Evolutionary conservation across 2,329 filamentous ascomycete species (phyloP).

Genomic region (Arthroderma sp.): DNA sequence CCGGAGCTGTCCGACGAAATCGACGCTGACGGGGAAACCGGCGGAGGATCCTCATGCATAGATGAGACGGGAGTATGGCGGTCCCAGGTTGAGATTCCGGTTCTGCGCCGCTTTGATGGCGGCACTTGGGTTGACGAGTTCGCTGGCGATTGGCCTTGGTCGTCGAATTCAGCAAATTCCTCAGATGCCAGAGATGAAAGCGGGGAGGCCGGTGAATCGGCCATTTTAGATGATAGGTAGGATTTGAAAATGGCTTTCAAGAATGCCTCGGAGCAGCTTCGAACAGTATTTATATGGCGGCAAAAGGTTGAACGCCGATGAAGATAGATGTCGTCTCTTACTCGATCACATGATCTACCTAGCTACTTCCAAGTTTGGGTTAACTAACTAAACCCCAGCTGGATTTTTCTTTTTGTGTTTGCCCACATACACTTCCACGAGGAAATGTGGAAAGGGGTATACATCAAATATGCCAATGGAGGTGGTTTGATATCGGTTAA

Average conservation of each 20-base stretch:
- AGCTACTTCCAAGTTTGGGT: background rate
- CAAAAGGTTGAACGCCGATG: background rate
- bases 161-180: conserved; percentile 43
- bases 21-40: conserved; percentile 46
- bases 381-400: background rate
- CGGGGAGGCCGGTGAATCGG: conserved; percentile 47
- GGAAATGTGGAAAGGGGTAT: too few relatives aligned
- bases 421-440: too few relatives aligned
- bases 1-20: conserved; percentile 86
- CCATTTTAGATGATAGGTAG: conserved; percentile 19
- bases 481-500: too few relatives aligned
- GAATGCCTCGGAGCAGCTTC: too few relatives aligned
- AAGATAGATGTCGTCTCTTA: background rate
- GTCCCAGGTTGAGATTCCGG: conserved; percentile 32
- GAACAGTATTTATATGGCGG: background rate
- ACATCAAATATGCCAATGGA: too few relatives aligned
- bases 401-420: too few relatives aligned
- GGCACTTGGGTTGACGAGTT: conserved; percentile 25
- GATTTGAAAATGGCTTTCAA: too few relatives aligned
- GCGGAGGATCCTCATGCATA: conserved; percentile 26
- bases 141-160: conserved; percentile 34
- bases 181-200: conserved; percentile 53
- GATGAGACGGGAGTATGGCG: conserved; percentile 38
- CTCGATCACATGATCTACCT: background rate
- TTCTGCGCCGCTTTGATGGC: conserved; percentile 37